A percentile compares a stretch with the other conserved stretches of the same genome.
phyloP scores from a whole-genome alignment of 2,329 filamentous ascomycete genomes.

The Aspergillus caelatus region DNA sequence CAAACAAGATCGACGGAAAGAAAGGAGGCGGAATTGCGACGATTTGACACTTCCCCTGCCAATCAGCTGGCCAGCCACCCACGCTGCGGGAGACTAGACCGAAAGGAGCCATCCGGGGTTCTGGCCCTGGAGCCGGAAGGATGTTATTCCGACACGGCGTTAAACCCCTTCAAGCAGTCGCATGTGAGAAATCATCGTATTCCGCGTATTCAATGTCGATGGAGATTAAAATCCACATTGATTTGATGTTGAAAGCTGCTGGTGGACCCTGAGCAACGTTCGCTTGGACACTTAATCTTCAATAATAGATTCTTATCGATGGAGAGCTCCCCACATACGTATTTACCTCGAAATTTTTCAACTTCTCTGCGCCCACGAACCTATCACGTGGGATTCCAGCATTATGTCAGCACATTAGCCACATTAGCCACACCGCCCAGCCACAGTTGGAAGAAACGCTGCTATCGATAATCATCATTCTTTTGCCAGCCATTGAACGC shows the following conservation, averaged over 20 bases:
- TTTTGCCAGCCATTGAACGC: neutral
- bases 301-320: conserved; percentile 4
- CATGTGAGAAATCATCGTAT: neutral
- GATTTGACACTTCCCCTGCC: conserved; percentile 19
- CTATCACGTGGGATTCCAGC: neutral
- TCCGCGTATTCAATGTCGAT: neutral
- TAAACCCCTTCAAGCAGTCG: neutral
- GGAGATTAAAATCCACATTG: neutral
- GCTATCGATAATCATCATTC: conserved; percentile 17
- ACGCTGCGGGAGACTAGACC: conserved; percentile 10
- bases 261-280: conserved; percentile 6
- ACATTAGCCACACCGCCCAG: conserved; percentile 6
- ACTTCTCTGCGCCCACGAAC: neutral
- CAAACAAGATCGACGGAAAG: conserved; percentile 13
- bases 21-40: conserved; percentile 26
- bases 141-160: neutral
- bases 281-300: neutral
- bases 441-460: conserved; percentile 11
- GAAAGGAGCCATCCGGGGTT: conserved; percentile 16
- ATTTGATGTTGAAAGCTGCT: neutral
- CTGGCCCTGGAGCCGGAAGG: conserved; percentile 9
- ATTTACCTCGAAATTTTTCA: neutral
- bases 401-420: conserved; percentile 12
- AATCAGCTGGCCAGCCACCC: conserved; percentile 22
- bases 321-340: neutral